Evolutionary conservation across 805 yeast species (phyloP), one percentile per base, ranked within the genome.

Genomic region (Metschnikowia kunwiensis): DNA sequence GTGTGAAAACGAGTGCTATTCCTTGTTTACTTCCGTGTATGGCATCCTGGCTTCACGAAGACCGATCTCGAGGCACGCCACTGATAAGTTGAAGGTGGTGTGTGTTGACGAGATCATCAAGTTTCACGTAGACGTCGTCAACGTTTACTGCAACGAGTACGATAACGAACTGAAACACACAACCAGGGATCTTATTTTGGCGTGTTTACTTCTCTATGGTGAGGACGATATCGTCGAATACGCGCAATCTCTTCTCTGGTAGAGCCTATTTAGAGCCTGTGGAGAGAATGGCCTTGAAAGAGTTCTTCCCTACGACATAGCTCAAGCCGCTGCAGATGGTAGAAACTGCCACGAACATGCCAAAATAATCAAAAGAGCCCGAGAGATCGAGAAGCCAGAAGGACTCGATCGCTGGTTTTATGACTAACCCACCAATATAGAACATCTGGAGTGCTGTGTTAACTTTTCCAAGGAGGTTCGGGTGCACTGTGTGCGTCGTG

Each of bases 391-490:
- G 37, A 9, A 37, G 30, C n/a, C 50, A 30, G 24, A 53, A 30
- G 18, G 44, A 28, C 27, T 62, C 68, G 19, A 64, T 38, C 12
- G 54, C 62, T 1, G 68, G 70, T 34, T 49, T 50, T 23, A 63
- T 44, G 10, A 68, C 69, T 42, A 66, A 54, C 19, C 66, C 63
- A 6, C 72, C 96, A 28, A 93, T 74, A 50, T 89, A 89, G 2
- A 85, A 55, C 97, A 93, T 91, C 58, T 93, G 99, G 43, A 93
- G 72, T 1, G 81, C 86, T 0, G 99, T 93, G 63, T 93, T 93
- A 59, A 79, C 73, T 57, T 91, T 91, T 9, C 96, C 87, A 16
- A 94, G 77, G 24, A 71, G 65, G 5, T 94, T 86, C 1, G 99
- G 98, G 40, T 74, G 84, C 2, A 94, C 95, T 40, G 85, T 86